Evolutionary conservation across 306 rosid species (phyloP).

Genomic region (Erythrophleum fordii): DNA sequence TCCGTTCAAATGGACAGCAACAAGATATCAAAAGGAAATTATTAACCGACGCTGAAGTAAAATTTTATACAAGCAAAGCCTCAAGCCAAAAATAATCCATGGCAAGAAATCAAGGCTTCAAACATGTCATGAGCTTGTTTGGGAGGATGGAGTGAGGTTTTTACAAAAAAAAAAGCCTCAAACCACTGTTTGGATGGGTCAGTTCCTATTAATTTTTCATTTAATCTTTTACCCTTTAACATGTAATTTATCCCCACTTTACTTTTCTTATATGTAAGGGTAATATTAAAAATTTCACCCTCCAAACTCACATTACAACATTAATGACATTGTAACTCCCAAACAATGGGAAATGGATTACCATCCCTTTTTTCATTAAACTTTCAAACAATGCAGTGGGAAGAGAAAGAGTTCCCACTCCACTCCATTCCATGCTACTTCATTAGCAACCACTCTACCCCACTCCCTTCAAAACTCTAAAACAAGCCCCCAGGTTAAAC

Average conservation of each 20-base stretch:
- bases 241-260: background rate
- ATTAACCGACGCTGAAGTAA: background rate
- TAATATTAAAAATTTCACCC: background rate
- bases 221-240: background rate
- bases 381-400: background rate
- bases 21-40: too few species aligned
- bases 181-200: background rate
- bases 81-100: background rate
- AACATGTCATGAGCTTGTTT: background rate
- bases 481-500: background rate
- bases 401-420: background rate
- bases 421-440: background rate
- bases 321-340: background rate
- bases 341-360: background rate
- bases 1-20: background rate
- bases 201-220: background rate
- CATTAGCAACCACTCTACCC: background rate
- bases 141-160: background rate
- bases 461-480: too few species aligned
- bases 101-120: slow-evolving; percentile 18
- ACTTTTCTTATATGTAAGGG: background rate
- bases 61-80: background rate
- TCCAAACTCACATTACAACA: background rate
- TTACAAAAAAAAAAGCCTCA: too few species aligned
- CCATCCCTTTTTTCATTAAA: background rate